phyloP scores from a whole-genome alignment of 805 yeast genomes.

The Kurtzmaniella cleridarum region DNA sequence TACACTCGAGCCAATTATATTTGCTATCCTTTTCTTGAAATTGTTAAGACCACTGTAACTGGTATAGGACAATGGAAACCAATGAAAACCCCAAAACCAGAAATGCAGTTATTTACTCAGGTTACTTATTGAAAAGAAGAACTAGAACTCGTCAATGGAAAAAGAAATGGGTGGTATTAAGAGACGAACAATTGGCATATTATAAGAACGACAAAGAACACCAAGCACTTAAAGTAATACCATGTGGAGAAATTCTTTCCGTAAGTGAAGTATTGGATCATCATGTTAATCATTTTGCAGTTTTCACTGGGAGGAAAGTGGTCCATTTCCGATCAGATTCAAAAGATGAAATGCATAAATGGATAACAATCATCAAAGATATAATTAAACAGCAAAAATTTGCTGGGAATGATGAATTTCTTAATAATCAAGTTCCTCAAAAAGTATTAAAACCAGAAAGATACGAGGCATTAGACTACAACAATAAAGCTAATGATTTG shows the following conservation, averaged over 20 bases:
- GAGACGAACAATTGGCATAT: conserved; percentile 33
- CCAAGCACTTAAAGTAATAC: conserved; percentile 29
- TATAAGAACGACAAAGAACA: conserved; percentile 35
- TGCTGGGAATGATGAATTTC: conserved; percentile 1
- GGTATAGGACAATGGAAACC: neutral
- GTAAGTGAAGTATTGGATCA: conserved; percentile 12
- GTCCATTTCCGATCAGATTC: conserved; percentile 14
- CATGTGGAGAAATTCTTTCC: conserved; percentile 15
- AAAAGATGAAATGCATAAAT: conserved; percentile 6
- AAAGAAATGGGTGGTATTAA: conserved; percentile 33
- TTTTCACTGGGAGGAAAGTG: conserved; percentile 19
- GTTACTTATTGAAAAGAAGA: conserved; percentile 27
- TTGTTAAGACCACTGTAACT: neutral
- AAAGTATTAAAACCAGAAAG: neutral
- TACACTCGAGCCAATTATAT: no score
- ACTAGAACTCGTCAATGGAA: conserved; percentile 33
- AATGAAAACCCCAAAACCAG: neutral
- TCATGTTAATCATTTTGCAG: conserved; percentile 13
- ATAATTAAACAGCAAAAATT: neutral
- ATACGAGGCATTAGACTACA: neutral
- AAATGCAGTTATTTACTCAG: conserved; percentile 16
- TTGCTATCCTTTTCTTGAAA: no score
- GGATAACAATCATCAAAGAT: conserved; percentile 12
- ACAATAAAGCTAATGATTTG: neutral
- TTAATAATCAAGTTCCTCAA: no score